Conservation (phyloP, 192 early-diverging fungal species). For the Coemansia aciculifera region DNA sequence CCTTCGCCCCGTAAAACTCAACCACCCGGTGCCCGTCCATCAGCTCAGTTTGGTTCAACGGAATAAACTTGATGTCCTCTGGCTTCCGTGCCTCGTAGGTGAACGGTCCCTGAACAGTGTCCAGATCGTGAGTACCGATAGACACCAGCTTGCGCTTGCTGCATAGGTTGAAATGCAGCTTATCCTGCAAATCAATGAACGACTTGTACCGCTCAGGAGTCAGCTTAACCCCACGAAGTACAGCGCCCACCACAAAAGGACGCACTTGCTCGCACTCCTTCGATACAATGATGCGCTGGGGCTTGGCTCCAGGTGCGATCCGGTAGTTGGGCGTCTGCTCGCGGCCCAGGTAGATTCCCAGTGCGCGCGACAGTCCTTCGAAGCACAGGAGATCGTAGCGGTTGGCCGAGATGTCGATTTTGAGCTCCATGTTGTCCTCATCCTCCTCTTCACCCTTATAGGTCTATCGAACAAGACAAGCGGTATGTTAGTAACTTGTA, state of each 20-base stretch:
- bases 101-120: conserved; percentile 92
- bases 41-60: conserved; percentile 84
- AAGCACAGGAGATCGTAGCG: conserved; percentile 96
- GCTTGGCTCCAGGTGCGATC: conserved; percentile 16
- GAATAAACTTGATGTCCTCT: conserved; percentile 88
- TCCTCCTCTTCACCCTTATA: conserved; percentile 31
- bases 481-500: not conserved
- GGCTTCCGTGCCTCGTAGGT: conserved; percentile 90
- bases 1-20: conserved; percentile 77
- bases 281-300: conserved; percentile 42
- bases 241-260: conserved; percentile 84
- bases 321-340: conserved; percentile 45
- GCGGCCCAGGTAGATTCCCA: conserved; percentile 80
- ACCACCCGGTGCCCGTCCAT: conserved; percentile 91
- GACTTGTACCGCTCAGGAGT: conserved; percentile 82
- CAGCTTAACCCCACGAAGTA: conserved; percentile 86
- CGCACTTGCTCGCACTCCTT: conserved; percentile 78
- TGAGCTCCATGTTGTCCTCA: conserved; percentile 76
- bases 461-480: conserved; percentile 20
- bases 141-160: conserved; percentile 91
- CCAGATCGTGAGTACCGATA: conserved; percentile 98
- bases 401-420: conserved; percentile 99
- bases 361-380: conserved; percentile 90
- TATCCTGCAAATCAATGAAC: conserved; percentile 99
- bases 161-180: conserved; percentile 97